Evolutionary conservation across 1,139 yeast species (phyloP), one percentile per base, ranked within the genome.

Genomic region (Pneumocystis sp.): DNA sequence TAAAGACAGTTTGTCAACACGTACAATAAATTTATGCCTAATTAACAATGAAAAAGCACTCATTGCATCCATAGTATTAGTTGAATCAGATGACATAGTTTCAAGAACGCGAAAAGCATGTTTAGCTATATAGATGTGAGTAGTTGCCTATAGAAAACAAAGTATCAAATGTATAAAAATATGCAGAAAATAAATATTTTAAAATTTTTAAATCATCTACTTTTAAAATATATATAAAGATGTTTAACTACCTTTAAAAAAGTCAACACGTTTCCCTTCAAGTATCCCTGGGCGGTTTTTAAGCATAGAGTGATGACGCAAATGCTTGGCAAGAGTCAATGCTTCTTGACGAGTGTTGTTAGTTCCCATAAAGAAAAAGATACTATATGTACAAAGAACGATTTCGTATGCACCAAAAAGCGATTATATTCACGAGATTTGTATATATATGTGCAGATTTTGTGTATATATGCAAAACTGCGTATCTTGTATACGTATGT

Each of bases 261-360:
- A 91, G 68, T 89, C 95, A 60, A 83, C 81, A 50, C 83, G 83
- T 68, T 83, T 82, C 65, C 86, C 86, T 72, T 85, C 85, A 66
- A 88, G 78, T 61, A 86, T 77, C 6, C 97, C 97, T 67, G 84
- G 83, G 72, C 98, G 84, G 74, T 84, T 87, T 73, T 93, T 93
- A 70, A 93, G 79, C 37, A 77, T 76, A 61, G 79, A 74, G 73
- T 87, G 82, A 71, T 84, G 83, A 69, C 93, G 84, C 67, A 90
- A 78, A 69, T 81, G 87, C 67, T 82, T 81, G 61, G 96, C 96
- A 65, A 91, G 76, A 40, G 85, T 85, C 61, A 85, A 68, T 0
- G 87, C 83, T 6, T 62, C 61, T 59, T 63, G 31, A 60, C n/a
- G 17, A 3, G 57, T 50, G 3, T 50, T 29, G 25, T 50, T 12